A percentile compares a stretch with the other conserved stretches of the same genome.
These are phyloP conservation scores for Rhodofomes roseus DNA, from an alignment of 1,284 basidiomycete species.

Conservation along the genomic window DNA sequence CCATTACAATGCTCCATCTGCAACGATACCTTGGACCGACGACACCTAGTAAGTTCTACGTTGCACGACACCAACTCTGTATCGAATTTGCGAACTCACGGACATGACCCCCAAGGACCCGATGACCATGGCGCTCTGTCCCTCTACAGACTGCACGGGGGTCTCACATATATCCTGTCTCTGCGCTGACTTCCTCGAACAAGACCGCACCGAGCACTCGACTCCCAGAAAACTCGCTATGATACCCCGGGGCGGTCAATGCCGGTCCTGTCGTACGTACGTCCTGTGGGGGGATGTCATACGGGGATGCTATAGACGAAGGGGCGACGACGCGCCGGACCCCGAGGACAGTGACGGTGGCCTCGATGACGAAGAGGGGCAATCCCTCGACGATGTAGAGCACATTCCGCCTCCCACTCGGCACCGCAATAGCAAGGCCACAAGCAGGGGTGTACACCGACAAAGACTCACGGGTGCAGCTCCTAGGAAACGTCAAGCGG, in stretches of 20 bases:
- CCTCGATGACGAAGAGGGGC: constrained; percentile 29
- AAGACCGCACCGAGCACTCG: neutral
- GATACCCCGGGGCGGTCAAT: constrained; percentile 62
- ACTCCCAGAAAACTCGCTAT: constrained; percentile 28
- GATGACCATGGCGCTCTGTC: constrained; percentile 49
- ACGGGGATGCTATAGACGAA: constrained; percentile 59
- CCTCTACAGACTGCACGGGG: constrained; percentile 44
- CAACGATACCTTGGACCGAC: constrained; percentile 35
- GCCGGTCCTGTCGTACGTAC: constrained; percentile 50
- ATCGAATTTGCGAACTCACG: too few relatives aligned
- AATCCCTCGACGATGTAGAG: neutral
- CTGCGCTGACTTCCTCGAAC: constrained; percentile 49
- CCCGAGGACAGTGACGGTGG: constrained; percentile 25
- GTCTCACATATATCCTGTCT: constrained; percentile 73
- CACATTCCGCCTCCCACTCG: neutral
- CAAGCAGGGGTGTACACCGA: neutral
- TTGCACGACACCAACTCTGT: neutral
- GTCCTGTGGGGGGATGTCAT: constrained; percentile 75
- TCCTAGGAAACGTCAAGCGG: neutral
- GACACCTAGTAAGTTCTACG: constrained; percentile 38
- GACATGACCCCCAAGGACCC: constrained; percentile 44
- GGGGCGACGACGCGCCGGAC: constrained; percentile 27
- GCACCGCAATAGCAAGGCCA: neutral
- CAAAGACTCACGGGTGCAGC: neutral
- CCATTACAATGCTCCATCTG: constrained; percentile 54